A percentile compares a stretch with the other conserved stretches of the same genome.
Conservation (phyloP, 148 eudicot genomes). For the Persicaria tinctoria region DNA sequence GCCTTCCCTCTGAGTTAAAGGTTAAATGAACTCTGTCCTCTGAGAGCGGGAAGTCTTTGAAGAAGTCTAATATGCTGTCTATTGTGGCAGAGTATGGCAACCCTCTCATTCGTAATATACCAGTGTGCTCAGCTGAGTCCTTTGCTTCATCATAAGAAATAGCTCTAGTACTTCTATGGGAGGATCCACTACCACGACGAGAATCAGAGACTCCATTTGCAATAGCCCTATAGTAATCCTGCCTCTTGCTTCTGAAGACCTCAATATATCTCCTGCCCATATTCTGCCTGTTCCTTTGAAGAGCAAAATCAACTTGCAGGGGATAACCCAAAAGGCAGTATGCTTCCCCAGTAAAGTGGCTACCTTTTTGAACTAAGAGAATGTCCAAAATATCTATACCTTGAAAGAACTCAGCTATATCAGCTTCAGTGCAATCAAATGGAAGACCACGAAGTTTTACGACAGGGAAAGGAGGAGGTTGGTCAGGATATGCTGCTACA, state of each 20-base stretch:
- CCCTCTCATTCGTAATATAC: slow-evolving; percentile 72
- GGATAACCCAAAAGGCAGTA: slow-evolving; percentile 84
- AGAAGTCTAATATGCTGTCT: slow-evolving; percentile 59
- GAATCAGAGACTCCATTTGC: slow-evolving; percentile 69
- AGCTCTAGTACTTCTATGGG: slow-evolving; percentile 55
- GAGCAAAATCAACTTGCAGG: slow-evolving; percentile 85
- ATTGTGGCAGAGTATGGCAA: slow-evolving; percentile 65
- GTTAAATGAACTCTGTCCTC: slow-evolving; percentile 61
- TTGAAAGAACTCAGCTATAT: slow-evolving; percentile 66
- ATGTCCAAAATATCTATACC: slow-evolving; percentile 82
- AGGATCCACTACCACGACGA: slow-evolving; percentile 55
- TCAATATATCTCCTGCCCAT: slow-evolving; percentile 94
- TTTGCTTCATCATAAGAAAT: slow-evolving; percentile 57
- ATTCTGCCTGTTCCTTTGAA: slow-evolving; percentile 83
- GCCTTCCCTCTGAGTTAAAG: slow-evolving; percentile 60
- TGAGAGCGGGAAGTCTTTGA: slow-evolving; percentile 49
- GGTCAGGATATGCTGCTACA: slow-evolving; percentile 42
- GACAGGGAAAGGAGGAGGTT: slow-evolving; percentile 75
- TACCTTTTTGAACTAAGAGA: slow-evolving; percentile 69
- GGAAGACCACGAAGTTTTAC: slow-evolving; percentile 94
- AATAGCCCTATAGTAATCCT: slow-evolving; percentile 84
- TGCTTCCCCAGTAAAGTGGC: slow-evolving; percentile 83
- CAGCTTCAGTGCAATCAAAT: slow-evolving; percentile 80
- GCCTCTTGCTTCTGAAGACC: slow-evolving; percentile 75
- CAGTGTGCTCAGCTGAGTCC: slow-evolving; percentile 66